These are phyloP conservation scores for Bretschneidera sinensis DNA, from an alignment of 345 rosid species.

Conservation along the genomic window DNA sequence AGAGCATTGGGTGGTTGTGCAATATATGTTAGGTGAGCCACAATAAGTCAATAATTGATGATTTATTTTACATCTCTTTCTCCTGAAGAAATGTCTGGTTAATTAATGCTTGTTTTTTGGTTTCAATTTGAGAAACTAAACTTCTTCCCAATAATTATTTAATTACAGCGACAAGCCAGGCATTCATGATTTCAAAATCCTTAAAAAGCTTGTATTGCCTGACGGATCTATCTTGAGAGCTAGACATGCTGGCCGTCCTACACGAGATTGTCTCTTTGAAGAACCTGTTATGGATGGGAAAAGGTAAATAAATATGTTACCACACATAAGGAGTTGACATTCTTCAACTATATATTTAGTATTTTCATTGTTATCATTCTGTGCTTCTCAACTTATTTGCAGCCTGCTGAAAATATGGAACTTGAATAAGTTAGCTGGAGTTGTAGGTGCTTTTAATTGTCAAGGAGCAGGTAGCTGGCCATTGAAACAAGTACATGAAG, in stretches of 20 bases:
- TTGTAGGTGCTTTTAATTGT: constrained; percentile 62
- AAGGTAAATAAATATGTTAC: constrained; percentile 35
- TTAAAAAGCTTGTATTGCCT: constrained; percentile 54
- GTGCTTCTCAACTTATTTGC: not conserved
- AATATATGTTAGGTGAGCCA: constrained; percentile 50
- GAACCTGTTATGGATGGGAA: constrained; percentile 64
- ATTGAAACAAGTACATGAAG: constrained; percentile 26
- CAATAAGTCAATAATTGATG: not conserved
- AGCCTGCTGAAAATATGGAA: constrained; percentile 73
- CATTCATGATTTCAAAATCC: constrained; percentile 45
- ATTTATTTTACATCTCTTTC: not conserved
- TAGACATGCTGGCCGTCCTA: constrained; percentile 59
- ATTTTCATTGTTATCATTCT: not conserved
- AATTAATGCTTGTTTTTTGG: not conserved
- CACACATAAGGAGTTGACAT: not conserved
- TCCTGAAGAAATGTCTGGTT: not conserved
- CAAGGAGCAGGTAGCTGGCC: constrained; percentile 72
- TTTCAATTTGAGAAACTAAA: not conserved
- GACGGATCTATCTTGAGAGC: constrained; percentile 67
- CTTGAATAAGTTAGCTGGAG: constrained; percentile 52
- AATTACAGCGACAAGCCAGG: constrained; percentile 43
- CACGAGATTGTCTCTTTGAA: constrained; percentile 54
- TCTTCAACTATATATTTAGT: no score
- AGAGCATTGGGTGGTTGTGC: constrained; percentile 63
- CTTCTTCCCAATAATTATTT: not conserved